A percentile compares a stretch with the other conserved stretches of the same genome.
Evolutionary conservation across 2,329 filamentous ascomycete species (phyloP).

Genomic region (Albophoma yamanashiensis): DNA sequence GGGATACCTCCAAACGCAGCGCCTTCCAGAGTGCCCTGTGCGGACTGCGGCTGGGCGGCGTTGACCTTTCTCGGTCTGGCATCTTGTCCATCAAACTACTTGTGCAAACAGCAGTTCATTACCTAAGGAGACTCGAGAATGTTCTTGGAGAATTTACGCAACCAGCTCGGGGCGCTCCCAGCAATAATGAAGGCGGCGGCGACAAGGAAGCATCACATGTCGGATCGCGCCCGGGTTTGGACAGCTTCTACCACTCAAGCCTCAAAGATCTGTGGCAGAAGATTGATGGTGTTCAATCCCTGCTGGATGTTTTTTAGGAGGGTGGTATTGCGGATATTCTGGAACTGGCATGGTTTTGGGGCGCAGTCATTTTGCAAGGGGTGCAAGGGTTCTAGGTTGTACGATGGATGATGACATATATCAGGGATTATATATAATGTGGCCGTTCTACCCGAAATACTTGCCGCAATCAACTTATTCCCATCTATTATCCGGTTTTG

Average conservation of each 20-base stretch:
- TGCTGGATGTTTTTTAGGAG: background rate
- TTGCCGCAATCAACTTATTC: background rate
- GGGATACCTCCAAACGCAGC: background rate
- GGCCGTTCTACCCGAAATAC: background rate
- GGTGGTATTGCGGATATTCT: background rate
- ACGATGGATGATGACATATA: background rate
- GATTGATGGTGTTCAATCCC: background rate
- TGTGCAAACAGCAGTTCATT: background rate
- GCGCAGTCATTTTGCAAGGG: background rate
- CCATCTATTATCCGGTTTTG: background rate
- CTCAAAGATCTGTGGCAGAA: background rate
- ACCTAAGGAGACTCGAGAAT: background rate
- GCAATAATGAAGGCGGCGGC: background rate
- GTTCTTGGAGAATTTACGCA: background rate
- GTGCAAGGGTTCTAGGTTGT: background rate
- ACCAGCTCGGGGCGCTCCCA: background rate
- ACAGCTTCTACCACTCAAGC: background rate
- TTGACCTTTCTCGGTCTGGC: background rate
- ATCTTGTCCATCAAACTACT: background rate
- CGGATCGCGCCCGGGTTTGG: background rate
- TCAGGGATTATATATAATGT: background rate
- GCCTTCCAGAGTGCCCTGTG: background rate
- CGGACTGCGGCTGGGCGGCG: background rate
- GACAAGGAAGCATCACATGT: background rate
- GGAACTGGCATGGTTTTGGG: background rate